Conservation (phyloP, 2,329 filamentous ascomycete genomes). For the Madurella mycetomatis region DNA sequence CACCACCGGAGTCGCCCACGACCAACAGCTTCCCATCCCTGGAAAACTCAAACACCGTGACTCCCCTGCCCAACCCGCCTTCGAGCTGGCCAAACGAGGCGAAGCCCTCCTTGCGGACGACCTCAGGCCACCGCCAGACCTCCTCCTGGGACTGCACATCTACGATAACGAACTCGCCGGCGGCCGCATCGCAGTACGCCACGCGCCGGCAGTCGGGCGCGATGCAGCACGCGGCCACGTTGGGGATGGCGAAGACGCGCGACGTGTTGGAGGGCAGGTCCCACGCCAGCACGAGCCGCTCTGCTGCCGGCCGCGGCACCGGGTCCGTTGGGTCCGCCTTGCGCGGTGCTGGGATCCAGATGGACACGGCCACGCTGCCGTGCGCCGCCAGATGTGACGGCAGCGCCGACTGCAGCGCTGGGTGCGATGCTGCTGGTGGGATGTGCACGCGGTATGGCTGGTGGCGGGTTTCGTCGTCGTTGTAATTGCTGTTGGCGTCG, state of each 20-base stretch:
- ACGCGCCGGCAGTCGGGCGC: conserved; percentile 25
- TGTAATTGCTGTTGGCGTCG: too few species aligned
- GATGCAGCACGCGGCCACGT: conserved; percentile 22
- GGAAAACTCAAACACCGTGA: conserved; percentile 26
- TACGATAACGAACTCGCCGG: conserved; percentile 19
- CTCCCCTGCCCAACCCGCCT: conserved; percentile 11
- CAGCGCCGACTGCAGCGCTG: conserved; percentile 21
- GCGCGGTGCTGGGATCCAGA: conserved; percentile 25
- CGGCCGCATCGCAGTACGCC: conserved; percentile 22
- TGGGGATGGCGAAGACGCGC: conserved; percentile 23
- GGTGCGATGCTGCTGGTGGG: conserved; percentile 15
- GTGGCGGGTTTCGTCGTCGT: conserved; percentile 19
- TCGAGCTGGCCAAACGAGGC: conserved; percentile 22
- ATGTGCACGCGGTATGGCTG: conserved; percentile 22
- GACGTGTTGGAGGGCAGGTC: conserved; percentile 22
- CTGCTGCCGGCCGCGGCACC: conserved; percentile 9
- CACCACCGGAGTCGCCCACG: conserved; percentile 19
- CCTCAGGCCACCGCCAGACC: conserved; percentile 25
- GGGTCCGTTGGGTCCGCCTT: conserved; percentile 6
- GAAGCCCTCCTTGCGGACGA: conserved; percentile 4
- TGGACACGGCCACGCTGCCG: conserved; percentile 22
- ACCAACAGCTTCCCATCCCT: conserved; percentile 20
- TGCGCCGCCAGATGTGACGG: conserved; percentile 21
- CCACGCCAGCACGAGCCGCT: conserved; percentile 24
- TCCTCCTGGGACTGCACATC: conserved; percentile 19